Percentiles rank a stretch among this genome's conserved stretches.
Conservation (phyloP, 139 green algal genomes). For the Gonium pectorale region DNA sequence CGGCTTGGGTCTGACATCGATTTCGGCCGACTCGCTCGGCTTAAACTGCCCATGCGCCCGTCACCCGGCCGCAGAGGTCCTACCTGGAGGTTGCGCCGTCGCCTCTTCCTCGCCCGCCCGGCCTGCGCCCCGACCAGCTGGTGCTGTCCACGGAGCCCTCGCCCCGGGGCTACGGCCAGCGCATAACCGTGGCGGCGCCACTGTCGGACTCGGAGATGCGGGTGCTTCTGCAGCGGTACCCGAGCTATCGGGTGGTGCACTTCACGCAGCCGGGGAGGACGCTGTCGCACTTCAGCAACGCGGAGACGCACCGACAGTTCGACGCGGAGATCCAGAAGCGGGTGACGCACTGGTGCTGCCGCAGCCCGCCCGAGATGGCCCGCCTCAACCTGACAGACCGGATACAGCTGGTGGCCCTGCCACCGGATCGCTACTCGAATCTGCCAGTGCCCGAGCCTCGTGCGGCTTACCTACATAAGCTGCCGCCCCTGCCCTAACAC, state of each 20-base stretch:
- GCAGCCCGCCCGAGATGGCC: constrained; percentile 17
- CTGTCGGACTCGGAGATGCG: constrained; percentile 4
- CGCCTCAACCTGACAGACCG: neutral
- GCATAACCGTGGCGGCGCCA: constrained; percentile 10
- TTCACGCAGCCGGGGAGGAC: neutral
- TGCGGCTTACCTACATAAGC: constrained; percentile 7
- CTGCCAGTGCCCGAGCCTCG: neutral
- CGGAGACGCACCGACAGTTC: neutral
- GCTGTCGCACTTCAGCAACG: neutral
- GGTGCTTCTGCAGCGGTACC: neutral
- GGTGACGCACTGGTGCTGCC: constrained; percentile 46
- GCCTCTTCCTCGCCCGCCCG: neutral
- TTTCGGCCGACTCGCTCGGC: too few species aligned
- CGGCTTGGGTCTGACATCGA: too few species aligned
- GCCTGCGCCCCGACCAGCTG: neutral
- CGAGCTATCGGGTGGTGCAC: constrained; percentile 4
- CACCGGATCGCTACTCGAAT: neutral
- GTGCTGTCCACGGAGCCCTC: neutral
- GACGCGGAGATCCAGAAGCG: constrained; percentile 32
- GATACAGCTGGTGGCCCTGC: constrained; percentile 36
- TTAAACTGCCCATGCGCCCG: neutral
- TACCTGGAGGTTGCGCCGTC: constrained; percentile 29
- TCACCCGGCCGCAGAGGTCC: neutral
- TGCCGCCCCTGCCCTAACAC: neutral
- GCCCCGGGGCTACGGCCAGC: neutral